Evolutionary conservation across 306 rosid genomes (phyloP), one percentile per base, ranked within the genome.

Genomic region (Senna tora): DNA sequence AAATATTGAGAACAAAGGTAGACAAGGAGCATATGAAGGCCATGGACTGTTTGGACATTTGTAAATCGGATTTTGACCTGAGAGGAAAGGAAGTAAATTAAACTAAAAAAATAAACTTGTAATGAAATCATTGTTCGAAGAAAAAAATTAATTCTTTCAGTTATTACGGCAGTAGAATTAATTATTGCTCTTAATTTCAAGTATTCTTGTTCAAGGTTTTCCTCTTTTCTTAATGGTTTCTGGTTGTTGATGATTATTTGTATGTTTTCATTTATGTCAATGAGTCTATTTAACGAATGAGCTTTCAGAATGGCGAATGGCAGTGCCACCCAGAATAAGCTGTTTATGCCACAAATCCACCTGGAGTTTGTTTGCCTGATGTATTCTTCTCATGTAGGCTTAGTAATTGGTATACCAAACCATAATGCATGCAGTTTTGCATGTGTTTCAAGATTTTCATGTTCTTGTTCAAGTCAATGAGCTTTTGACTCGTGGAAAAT

Each of bases 371-470:
- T 25, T 25, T 25, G 30, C 30, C 30, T 25, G 30, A 25, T 50
- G 77, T 67, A 46, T 75, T 61, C 54, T 59, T 61, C 46, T 75
- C 17, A 6, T 36, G 60, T 53, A 70, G 33, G 28, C 71, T 58
- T 19, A 63, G 54, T 69, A 41, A 51, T 39, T 58, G 34, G 69
- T 28, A 7, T 69, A 32, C 68, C 39, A 43, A 62, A 45, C 41
- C 6, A 7, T 62, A 43, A 21, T 50, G 19, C 69, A 69, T 50
- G 13, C 21, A 41, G 50, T 43, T 46, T 79, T 53, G 21, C 69
- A 41, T 59, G 62, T 76, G 25, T 76, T 58, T 9, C 50, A 12
- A 41, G 38, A 20, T 51, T 39, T 65, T 49, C 43, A 19, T 69
- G 32, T 61, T 12, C 50, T 33, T 41, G 14, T 14, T 34, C 53